A percentile compares a stretch with the other conserved stretches of the same genome.
These are phyloP conservation scores for Hyparrhenia diplandra DNA, from an alignment of 176 grass and related monocot species.

Conservation along the genomic window DNA sequence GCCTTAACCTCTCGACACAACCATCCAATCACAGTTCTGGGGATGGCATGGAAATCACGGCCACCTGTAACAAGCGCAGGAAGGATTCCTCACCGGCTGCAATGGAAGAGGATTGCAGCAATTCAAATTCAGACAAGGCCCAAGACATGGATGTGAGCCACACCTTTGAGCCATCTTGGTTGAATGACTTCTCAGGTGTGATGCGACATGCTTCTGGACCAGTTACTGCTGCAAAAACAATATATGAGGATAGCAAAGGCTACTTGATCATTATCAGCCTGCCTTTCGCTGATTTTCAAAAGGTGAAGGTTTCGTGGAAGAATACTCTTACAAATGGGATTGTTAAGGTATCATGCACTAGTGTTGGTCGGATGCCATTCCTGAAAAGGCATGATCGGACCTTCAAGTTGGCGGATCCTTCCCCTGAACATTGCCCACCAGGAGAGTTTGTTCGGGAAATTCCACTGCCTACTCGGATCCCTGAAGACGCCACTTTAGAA, in stretches of 20 bases:
- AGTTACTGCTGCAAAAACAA: slow-evolving; percentile 83
- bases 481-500: slow-evolving; percentile 83
- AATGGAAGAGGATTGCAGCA: slow-evolving; percentile 79
- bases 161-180: slow-evolving; percentile 59
- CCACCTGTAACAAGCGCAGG: slow-evolving; percentile 60
- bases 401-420: slow-evolving; percentile 72
- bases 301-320: slow-evolving; percentile 91
- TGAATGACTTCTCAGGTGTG: slow-evolving; percentile 79
- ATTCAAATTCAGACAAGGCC: slow-evolving; percentile 63
- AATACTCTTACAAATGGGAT: slow-evolving; percentile 81
- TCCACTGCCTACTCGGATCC: slow-evolving; percentile 69
- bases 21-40: slow-evolving; percentile 48
- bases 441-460: slow-evolving; percentile 95
- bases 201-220: slow-evolving; percentile 81
- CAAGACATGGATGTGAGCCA: slow-evolving; percentile 53
- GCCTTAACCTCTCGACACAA: slow-evolving; percentile 71
- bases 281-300: slow-evolving; percentile 82
- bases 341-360: slow-evolving; percentile 72
- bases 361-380: slow-evolving; percentile 58
- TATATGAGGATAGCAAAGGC: slow-evolving; percentile 85
- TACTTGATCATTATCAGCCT: slow-evolving; percentile 93
- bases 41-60: slow-evolving; percentile 54
- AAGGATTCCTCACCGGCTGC: slow-evolving; percentile 62
- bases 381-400: slow-evolving; percentile 84
- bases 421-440: slow-evolving; percentile 89